Evolutionary conservation across 805 yeast genomes (phyloP), one percentile per base, ranked within the genome.

Genomic region (Metschnikowia continentalis): DNA sequence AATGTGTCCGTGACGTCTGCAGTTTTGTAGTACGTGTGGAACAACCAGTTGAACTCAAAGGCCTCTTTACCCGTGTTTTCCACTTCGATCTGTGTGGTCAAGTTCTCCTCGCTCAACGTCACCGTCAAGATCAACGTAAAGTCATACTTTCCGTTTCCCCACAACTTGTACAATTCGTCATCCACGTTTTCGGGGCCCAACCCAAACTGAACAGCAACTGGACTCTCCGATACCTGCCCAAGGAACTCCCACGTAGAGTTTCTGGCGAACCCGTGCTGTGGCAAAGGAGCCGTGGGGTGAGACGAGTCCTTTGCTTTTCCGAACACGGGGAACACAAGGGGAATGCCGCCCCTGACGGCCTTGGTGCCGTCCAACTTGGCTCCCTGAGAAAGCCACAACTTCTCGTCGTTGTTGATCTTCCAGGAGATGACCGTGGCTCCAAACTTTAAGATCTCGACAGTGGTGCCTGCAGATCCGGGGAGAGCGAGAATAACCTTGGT

Each of bases 291-390:
- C 37, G 90, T 81, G 3, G 88, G 87, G 51, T 71, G 76, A 8
- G 49, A 23, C 50, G 73, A 77, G 6, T 79, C 75, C 32, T 76
- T 74, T 13, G 76, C 73, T 56, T 83, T 90, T 53, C 99, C 98
- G 62, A 88, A 88, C 1, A 86, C 88, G 2, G 99, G 99, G 78
- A 94, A 94, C 7, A 92, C 98, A 22, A 94, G 74, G 11, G 99
- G 99, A 48, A 94, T 88, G 47, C 99, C 99, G 57, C 99, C 99
- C 67, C 99, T 81, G 17, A 94, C 97, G 1, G 99, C 95, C 64
- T 86, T 88, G 42, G 92, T 72, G 10, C 98, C 98, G 63, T 94
- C 98, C 54, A 92, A 71, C 61, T 83, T 82, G 43, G 98, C 96
- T 36, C 80, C 92, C 10, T 74, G 66, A 6, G 86, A 80, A 32